These are phyloP conservation scores for Auricularia cornea DNA, from an alignment of 768 basidiomycete species.

Conservation along the genomic window DNA sequence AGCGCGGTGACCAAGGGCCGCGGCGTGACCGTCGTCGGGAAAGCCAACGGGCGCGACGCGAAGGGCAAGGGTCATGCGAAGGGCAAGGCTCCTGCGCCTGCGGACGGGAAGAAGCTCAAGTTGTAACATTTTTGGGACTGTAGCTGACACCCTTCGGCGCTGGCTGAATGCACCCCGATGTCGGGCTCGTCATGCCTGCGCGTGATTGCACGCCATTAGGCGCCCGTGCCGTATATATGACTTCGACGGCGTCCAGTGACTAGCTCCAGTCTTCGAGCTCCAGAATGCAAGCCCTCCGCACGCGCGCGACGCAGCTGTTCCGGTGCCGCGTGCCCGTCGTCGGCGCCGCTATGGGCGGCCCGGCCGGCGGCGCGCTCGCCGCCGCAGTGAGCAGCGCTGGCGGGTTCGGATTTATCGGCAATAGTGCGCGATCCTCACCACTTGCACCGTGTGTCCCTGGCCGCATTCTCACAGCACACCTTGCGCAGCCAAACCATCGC, in stretches of 20 bases:
- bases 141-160: too few relatives aligned
- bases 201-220: too few relatives aligned
- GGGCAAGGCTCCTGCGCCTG: background rate
- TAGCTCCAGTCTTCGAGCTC: too few relatives aligned
- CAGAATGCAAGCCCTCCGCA: background rate
- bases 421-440: conserved; percentile 44
- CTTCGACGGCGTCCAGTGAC: too few relatives aligned
- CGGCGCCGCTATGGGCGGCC: conserved; percentile 63
- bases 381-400: conserved; percentile 58
- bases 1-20: conserved; percentile 76
- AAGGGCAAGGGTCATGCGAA: background rate
- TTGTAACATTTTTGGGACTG: background rate
- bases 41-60: conserved; percentile 26
- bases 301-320: background rate
- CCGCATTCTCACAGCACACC: too few relatives aligned
- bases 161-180: too few relatives aligned
- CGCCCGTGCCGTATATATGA: too few relatives aligned
- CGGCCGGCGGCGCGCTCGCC: conserved; percentile 52
- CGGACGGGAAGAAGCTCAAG: conserved; percentile 17
- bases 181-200: too few relatives aligned
- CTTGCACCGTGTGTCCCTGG: too few relatives aligned
- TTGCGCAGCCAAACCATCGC: conserved; percentile 30
- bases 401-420: conserved; percentile 68
- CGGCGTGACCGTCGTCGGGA: conserved; percentile 84
- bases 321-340: conserved; percentile 39